Base-by-base conservation (phyloP, 2,329 filamentous ascomycete species). In the Fusarium bactridioides region DNA sequence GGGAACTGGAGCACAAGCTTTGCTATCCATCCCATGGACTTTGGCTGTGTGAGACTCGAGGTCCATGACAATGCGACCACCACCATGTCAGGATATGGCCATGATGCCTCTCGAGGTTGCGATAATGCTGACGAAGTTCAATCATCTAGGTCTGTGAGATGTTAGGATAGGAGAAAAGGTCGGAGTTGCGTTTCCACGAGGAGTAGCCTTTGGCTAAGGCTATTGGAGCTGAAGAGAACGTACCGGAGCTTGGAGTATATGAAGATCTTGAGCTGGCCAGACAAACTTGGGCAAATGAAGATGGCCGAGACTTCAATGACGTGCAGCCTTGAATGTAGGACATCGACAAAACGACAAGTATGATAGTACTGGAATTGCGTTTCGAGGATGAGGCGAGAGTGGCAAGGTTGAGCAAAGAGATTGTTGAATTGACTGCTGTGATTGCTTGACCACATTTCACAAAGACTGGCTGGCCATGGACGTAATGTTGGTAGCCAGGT, bases 341-440 rank as follows among this genome's bases (percentile, higher is more conserved):
- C 5, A 19, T 33, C 5, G 8, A 33, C 2, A 15, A 33, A 3
- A n/a, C 4, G 21, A 23, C 3, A 23, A 4, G 3, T 35, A 35
- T 19, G 12, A 19, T 2, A 12, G 33, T 18, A 2, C 13, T 27
- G 31, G 23, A 54, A 18, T n/a, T 7, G 7, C 0, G 23, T 12
- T 10, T 53, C 15, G n/a, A 54, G 15, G 2, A n/a, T 2, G 6
- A 38, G 8, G 15, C 8, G 19, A n/a, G 50, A 7, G 19, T n/a
- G 10, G 33, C 7, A 27, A 27, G 33, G 31, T 10, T 16, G 33
- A 54, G 50, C 10, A 16, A n/a, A 38, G 19, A 16, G 25, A 38
- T 54, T 38, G 50, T 27, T 38, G 23, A 10, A 27, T 5, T 27
- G 33, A 54, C 33, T 54, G 23, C 8, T n/a, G 19, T n/a, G 33